Percentiles rank a stretch among this genome's conserved stretches.
phyloP scores from a whole-genome alignment of 2,329 filamentous ascomycete genomes.

The Claviceps monticola region DNA sequence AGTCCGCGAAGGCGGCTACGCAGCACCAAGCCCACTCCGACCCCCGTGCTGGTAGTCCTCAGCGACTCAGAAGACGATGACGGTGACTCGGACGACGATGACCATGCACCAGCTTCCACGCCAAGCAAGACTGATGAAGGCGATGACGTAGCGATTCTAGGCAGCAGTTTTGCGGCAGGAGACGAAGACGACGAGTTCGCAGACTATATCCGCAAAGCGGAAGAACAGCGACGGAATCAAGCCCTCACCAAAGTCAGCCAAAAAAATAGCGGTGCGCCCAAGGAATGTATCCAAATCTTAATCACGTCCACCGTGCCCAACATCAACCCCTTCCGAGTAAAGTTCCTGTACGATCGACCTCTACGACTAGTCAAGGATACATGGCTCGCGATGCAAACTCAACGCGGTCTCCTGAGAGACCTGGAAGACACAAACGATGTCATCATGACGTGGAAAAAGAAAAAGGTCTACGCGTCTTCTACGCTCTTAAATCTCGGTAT shows the following conservation, averaged over 20 bases:
- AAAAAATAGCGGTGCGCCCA: constrained; percentile 8
- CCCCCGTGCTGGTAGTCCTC: constrained; percentile 12
- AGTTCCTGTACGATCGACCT: constrained; percentile 51
- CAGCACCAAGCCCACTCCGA: neutral
- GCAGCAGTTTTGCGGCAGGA: constrained; percentile 11
- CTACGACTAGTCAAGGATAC: constrained; percentile 52
- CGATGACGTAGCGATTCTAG: constrained; percentile 14
- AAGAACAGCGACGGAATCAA: constrained; percentile 15
- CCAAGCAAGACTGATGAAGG: constrained; percentile 7
- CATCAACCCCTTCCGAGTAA: constrained; percentile 42
- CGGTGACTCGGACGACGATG: constrained; percentile 19
- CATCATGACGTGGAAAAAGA: constrained; percentile 68
- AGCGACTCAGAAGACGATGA: constrained; percentile 20
- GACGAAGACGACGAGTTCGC: constrained; percentile 29
- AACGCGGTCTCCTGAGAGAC: constrained; percentile 20
- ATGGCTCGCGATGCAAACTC: constrained; percentile 53
- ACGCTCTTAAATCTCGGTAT: constrained; percentile 58
- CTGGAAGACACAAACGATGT: constrained; percentile 36
- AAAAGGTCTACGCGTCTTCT: constrained; percentile 60
- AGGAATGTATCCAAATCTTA: constrained; percentile 18
- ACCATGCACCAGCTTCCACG: neutral
- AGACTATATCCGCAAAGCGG: constrained; percentile 31
- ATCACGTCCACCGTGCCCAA: constrained; percentile 51
- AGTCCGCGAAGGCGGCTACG: neutral
- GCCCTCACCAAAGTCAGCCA: constrained; percentile 10